phyloP scores from a whole-genome alignment of 306 rosid species.

The Malus sylvestris region DNA sequence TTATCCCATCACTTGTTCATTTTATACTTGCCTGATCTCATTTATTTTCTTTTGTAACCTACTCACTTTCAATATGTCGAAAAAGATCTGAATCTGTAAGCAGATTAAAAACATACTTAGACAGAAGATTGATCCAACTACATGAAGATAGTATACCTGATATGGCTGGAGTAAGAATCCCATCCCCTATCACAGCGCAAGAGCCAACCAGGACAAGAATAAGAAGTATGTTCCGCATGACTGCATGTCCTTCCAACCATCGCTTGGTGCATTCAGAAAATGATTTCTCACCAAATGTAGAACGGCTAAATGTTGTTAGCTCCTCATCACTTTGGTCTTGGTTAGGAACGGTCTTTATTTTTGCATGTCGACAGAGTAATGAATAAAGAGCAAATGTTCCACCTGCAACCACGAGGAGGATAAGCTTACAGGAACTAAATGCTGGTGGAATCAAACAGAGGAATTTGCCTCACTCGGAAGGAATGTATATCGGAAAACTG shows the following conservation, averaged over 20 bases:
- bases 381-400: conserved; percentile 97
- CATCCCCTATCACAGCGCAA: conserved; percentile 96
- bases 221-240: conserved; percentile 55
- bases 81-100: background rate
- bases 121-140: background rate
- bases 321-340: conserved; percentile 92
- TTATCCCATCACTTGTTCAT: background rate
- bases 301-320: conserved; percentile 80
- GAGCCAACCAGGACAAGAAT: conserved; percentile 88
- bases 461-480: background rate
- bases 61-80: background rate
- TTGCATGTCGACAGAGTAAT: conserved; percentile 93
- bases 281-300: conserved; percentile 71
- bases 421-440: background rate
- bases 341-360: conserved; percentile 77
- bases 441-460: conserved; percentile 12
- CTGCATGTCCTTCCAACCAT: conserved; percentile 61
- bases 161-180: conserved; percentile 94
- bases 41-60: background rate
- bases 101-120: background rate
- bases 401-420: conserved; percentile 30
- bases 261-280: conserved; percentile 81
- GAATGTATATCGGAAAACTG: background rate
- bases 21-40: background rate
- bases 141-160: conserved; percentile 50